phyloP scores from a whole-genome alignment of 805 yeast species.

The Ogataea pilisensis region DNA sequence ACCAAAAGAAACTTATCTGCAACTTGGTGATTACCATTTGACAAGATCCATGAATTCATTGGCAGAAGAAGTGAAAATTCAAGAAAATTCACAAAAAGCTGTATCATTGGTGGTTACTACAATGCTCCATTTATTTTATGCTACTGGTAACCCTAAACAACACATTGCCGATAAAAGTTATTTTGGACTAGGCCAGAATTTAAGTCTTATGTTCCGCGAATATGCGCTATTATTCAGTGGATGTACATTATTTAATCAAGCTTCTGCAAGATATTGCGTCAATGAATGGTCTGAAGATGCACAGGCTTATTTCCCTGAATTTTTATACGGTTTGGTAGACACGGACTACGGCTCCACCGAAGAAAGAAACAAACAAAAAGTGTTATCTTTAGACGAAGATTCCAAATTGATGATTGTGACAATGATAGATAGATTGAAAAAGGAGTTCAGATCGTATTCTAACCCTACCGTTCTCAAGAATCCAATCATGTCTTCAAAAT shows the following conservation, averaged over 20 bases:
- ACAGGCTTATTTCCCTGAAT: conserved; percentile 20
- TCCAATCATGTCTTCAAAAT: conserved; percentile 6
- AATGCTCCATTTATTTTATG: conserved; percentile 19
- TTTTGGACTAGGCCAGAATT: conserved; percentile 17
- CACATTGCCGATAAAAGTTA: conserved; percentile 14
- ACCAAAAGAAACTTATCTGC: conserved; percentile 12
- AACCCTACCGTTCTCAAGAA: conserved; percentile 6
- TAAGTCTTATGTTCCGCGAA: conserved; percentile 17
- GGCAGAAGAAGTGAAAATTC: conserved; percentile 15
- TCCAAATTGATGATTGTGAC: conserved; percentile 5
- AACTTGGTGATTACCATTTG: conserved; percentile 21
- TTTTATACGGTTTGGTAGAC: conserved; percentile 18
- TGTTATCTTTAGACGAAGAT: conserved; percentile 7
- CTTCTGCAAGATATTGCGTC: conserved; percentile 22
- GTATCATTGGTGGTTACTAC: conserved; percentile 16
- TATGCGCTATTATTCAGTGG: conserved; percentile 9
- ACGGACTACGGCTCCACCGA: conserved; percentile 8
- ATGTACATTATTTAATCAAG: conserved; percentile 13
- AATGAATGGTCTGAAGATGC: conserved; percentile 17
- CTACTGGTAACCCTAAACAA: conserved; percentile 18
- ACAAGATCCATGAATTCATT: conserved; percentile 19
- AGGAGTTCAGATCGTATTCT: conserved; percentile 20
- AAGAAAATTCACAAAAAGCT: conserved; percentile 12
- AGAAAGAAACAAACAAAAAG: conserved; percentile 6
- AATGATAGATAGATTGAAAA: conserved; percentile 18